Percentiles rank a stretch among this genome's conserved stretches.
Conservation (phyloP, 192 early-diverging fungal genomes). For the Backusella circina region DNA sequence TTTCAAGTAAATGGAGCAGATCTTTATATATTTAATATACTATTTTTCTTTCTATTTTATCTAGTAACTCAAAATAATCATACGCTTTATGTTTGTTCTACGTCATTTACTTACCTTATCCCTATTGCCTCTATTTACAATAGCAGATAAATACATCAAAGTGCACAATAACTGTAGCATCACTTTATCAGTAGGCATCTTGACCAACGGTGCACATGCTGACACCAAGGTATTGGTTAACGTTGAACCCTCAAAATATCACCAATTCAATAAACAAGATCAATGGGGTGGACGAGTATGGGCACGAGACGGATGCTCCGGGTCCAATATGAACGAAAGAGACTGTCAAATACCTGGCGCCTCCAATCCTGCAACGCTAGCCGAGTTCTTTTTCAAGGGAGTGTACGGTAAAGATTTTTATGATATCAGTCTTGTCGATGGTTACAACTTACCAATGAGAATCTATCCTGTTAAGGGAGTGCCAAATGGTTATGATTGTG, state of each 20-base stretch:
- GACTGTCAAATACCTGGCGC: constrained; percentile 13
- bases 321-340: neutral
- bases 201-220: constrained; percentile 16
- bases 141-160: neutral
- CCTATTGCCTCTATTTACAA: neutral
- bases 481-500: constrained; percentile 7
- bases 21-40: too few species aligned
- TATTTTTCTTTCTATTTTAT: too few species aligned
- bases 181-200: constrained; percentile 16
- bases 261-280: neutral
- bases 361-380: constrained; percentile 19
- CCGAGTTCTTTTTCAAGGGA: constrained; percentile 29
- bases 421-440: constrained; percentile 28
- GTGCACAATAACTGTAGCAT: constrained; percentile 20
- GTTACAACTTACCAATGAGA: constrained; percentile 26
- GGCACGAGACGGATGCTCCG: constrained; percentile 11
- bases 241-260: neutral
- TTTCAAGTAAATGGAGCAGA: too few species aligned
- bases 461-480: neutral
- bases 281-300: constrained; percentile 23
- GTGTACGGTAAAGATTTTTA: constrained; percentile 22
- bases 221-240: neutral
- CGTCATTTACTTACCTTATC: neutral
- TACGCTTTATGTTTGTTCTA: neutral
- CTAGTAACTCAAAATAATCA: neutral